Base-by-base conservation (phyloP, 2,329 filamentous ascomycete species). In the Claviceps pusilla region DNA sequence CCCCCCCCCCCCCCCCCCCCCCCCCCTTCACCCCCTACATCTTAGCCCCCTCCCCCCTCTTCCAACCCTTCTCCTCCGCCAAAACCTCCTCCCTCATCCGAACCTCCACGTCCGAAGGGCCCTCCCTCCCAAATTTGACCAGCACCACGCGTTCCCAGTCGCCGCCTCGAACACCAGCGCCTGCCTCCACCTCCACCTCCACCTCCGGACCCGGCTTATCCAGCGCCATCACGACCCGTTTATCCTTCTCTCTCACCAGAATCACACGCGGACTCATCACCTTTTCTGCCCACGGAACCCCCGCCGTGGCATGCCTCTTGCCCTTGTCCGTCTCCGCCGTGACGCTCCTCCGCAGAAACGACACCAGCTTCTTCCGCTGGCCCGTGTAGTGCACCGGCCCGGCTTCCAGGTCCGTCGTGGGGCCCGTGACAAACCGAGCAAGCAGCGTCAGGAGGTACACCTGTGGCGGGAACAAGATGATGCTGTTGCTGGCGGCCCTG, bases 391-490 rank as follows among this genome's bases (percentile, higher is more conserved):
- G 62, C 24, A 59, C 48, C 1, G 62, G 56, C 1, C 61, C 62
- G 16, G 61, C 59, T 9, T 62, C 59, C 0, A 63, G 66, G 0
- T 65, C 63, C 16, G 58, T 62, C 33, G 59, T 55, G 0, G 62
- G 62, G 4, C 71, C 68, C 4, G 64, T 65, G 16, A 86, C 69
- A 59, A 82, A 79, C 2, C 69, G 70, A 0, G 76, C 66, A 2
- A 87, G 68, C 0, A 86, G 69, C 39, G 75, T 70, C 11, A 89
- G 73, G 4, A 93, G 76, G 68, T 86, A 89, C 64, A 84, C 85
- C 64, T 97, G 93, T 0, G 93, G 93, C 4, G 93, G 93, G 64
- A 94, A 96, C 5, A 98, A 72, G 55, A 94, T 86, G 57, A 96
- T 82, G 43, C 86, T 76, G 33, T 82, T 83, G 3, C 66, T 66